Evolutionary conservation across 805 yeast species (phyloP).

Genomic region (Candida coleopterorum): DNA sequence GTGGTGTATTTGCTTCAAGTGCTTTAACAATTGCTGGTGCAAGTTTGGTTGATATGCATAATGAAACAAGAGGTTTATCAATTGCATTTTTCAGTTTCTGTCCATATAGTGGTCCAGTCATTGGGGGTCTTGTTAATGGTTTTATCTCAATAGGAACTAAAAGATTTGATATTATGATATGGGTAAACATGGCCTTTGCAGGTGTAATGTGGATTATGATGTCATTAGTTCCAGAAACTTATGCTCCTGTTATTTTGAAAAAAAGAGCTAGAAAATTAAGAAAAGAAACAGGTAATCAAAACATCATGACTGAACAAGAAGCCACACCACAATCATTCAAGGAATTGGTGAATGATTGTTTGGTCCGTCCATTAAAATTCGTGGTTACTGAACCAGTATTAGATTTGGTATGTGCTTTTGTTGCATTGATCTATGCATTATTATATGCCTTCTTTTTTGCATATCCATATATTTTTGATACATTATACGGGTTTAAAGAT

Average conservation of each 20-base stretch:
- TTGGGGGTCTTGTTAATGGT: slow-evolving; percentile 86
- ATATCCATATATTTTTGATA: slow-evolving; percentile 81
- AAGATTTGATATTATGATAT: slow-evolving; percentile 65
- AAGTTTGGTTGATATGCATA: slow-evolving; percentile 83
- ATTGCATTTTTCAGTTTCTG: slow-evolving; percentile 89
- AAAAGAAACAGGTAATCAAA: slow-evolving; percentile 74
- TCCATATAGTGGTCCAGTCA: slow-evolving; percentile 89
- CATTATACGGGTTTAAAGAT: slow-evolving; percentile 72
- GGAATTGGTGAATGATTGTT: slow-evolving; percentile 69
- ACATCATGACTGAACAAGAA: slow-evolving; percentile 91
- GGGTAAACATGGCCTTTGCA: slow-evolving; percentile 92
- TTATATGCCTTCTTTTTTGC: slow-evolving; percentile 94
- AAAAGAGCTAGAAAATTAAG: slow-evolving; percentile 61
- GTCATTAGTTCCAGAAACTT: slow-evolving; percentile 79
- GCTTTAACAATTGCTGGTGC: slow-evolving; percentile 89
- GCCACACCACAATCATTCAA: slow-evolving; percentile 66
- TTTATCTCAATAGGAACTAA: slow-evolving; percentile 72
- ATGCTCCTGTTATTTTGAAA: slow-evolving; percentile 75
- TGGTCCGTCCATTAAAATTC: slow-evolving; percentile 76
- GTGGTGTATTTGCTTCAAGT: slow-evolving; percentile 83
- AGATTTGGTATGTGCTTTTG: slow-evolving; percentile 78
- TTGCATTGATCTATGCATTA: slow-evolving; percentile 85
- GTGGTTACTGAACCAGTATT: slow-evolving; percentile 79
- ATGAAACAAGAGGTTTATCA: slow-evolving; percentile 78
- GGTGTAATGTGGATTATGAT: slow-evolving; percentile 75